Evolutionary conservation across 352 stramenopile species (phyloP), one percentile per base, ranked within the genome.

Genomic region (Phytopythium vexans): DNA sequence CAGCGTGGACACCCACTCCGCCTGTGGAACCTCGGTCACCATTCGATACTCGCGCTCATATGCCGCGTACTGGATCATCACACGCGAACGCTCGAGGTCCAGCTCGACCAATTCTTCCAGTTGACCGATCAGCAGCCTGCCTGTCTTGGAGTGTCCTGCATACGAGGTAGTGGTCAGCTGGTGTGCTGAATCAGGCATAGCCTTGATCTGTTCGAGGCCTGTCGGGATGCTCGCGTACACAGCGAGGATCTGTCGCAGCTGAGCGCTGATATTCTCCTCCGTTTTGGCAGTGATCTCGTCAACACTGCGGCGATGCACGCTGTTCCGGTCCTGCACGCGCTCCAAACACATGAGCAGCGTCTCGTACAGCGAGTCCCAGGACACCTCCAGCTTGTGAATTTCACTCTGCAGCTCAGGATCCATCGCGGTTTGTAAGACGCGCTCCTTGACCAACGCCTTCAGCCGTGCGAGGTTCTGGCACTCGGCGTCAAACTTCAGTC

Each of bases 281-380:
- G 69, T 68, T 45, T 76, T 88, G 10, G 35, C 50, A 10, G 68
- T 64, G 11, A 89, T 52, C 16, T 84, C 77, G 1, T 75, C 48
- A 14, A 90, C 53, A 53, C 74, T 90, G 16, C 74, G 71, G 1
- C 80, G 68, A 41, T 90, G 77, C 42, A 89, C 77, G 12, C 75
- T 73, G 32, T 82, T 78, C 16, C 67, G 64, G 34, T 88, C 73
- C 47, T 88, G 73, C 6, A 90, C 77, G 44, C 74, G 64, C 32
- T 56, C 43, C 8, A 90, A 56, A 21, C 80, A 90, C n/a, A 79
- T 46, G 8, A 86, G 49, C 3, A 88, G 37, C 2, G 80, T 88
- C 10, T 90, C 80, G 37, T 74, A 80, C 0, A 72, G 69, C 12
- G 77, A 88, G 10, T 85, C 80, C 77, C 80, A 90, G 40, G 68